Conservation (phyloP, 768 basidiomycete genomes). For the Podaxis pistillaris region DNA sequence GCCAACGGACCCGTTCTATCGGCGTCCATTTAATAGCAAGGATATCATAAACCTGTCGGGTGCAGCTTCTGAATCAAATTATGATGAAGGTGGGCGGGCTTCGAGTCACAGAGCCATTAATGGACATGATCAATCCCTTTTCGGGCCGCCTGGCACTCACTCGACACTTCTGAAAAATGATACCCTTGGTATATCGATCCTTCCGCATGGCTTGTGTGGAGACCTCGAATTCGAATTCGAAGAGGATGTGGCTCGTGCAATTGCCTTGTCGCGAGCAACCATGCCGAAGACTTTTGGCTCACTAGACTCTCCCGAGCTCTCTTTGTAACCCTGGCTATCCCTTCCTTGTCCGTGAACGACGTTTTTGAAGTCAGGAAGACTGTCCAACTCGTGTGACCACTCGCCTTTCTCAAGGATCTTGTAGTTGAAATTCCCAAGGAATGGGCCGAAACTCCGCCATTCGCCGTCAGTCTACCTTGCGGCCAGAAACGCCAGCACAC, state of each 20-base stretch:
- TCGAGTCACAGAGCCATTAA: conserved; percentile 2
- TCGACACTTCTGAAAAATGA: background rate
- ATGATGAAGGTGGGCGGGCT: conserved; percentile 5
- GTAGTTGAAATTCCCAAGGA: background rate
- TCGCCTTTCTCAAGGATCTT: background rate
- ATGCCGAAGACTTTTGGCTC: background rate
- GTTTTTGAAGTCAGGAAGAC: background rate
- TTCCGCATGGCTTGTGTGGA: background rate
- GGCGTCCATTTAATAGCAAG: conserved; percentile 2
- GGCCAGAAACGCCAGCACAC: background rate
- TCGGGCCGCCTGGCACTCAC: background rate
- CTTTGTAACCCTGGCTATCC: background rate
- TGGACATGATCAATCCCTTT: conserved; percentile 8
- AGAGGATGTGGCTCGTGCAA: no score
- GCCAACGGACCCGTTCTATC: conserved; percentile 7
- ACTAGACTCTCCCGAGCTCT: background rate
- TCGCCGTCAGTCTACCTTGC: background rate
- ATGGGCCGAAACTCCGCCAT: background rate
- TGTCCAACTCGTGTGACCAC: conserved; percentile 4
- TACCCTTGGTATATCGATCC: conserved; percentile 1
- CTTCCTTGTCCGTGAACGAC: background rate
- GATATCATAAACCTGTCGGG: conserved; percentile 5
- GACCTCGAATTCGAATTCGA: background rate
- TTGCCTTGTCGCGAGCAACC: background rate
- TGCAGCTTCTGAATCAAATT: conserved; percentile 1